These are phyloP conservation scores for Lindgomyces ingoldianus DNA, from an alignment of 495 filamentous ascomycete species.

Conservation along the genomic window DNA sequence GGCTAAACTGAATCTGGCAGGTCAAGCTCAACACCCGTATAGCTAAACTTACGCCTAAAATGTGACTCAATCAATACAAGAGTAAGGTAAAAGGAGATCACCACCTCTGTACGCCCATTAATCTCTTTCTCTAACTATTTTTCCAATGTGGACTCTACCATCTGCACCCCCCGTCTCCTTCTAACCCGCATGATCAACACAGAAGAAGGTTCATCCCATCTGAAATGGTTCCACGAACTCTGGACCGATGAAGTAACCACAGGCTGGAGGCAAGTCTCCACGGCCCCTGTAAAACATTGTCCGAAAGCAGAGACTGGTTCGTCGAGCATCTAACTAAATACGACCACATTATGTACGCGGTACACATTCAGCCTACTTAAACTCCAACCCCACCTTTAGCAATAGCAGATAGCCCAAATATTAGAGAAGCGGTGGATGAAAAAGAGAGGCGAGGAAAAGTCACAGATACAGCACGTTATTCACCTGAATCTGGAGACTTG, in stretches of 20 bases:
- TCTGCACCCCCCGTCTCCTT: slow-evolving; percentile 1
- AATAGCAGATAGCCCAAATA: no score
- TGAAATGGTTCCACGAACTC: slow-evolving; percentile 19
- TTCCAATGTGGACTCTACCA: neutral
- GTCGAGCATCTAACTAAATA: neutral
- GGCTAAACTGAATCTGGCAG: no score
- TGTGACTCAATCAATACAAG: no score
- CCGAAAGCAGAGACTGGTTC: slow-evolving; percentile 2
- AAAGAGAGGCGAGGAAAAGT: neutral
- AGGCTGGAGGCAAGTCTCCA: slow-evolving; percentile 12
- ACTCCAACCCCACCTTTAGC: neutral
- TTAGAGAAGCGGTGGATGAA: neutral
- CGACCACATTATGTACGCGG: slow-evolving; percentile 5
- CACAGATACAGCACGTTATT: neutral
- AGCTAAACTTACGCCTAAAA: no score
- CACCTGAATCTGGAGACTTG: neutral
- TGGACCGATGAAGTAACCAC: neutral
- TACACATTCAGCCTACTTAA: neutral
- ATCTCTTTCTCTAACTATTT: no score
- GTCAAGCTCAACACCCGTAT: no score
- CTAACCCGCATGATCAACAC: slow-evolving; percentile 12
- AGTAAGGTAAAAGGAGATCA: no score
- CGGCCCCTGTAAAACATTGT: neutral
- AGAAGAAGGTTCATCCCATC: neutral
- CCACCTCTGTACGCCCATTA: no score